A percentile compares a stretch with the other conserved stretches of the same genome.
phyloP scores from a whole-genome alignment of 345 rosid species.

The Aquilaria malaccensis region DNA sequence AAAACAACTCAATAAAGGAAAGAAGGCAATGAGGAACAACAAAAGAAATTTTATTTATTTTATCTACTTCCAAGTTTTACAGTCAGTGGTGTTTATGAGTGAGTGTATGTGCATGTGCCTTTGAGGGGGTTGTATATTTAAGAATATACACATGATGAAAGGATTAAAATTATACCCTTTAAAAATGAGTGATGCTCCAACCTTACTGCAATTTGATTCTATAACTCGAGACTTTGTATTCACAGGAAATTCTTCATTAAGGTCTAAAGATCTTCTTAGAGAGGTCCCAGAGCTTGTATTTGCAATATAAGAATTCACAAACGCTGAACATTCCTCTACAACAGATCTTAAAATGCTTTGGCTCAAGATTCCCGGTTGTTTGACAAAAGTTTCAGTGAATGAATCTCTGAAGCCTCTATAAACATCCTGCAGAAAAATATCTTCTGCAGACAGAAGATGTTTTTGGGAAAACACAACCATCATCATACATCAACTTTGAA shows the following conservation, averaged over 20 bases:
- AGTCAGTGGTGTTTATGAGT: background rate
- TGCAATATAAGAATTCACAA: slow-evolving; percentile 11
- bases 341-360: slow-evolving; percentile 16
- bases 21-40: background rate
- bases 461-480: slow-evolving; percentile 8
- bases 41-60: background rate
- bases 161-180: slow-evolving; percentile 35
- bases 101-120: too few species aligned
- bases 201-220: slow-evolving; percentile 17
- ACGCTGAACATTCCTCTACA: slow-evolving; percentile 25
- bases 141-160: slow-evolving; percentile 5
- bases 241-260: slow-evolving; percentile 22
- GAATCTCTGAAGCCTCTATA: slow-evolving; percentile 23
- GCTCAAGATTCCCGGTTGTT: slow-evolving; percentile 24
- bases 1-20: background rate
- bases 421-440: slow-evolving; percentile 41
- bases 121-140: background rate
- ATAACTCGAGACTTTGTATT: slow-evolving; percentile 24
- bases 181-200: slow-evolving; percentile 30
- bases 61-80: background rate
- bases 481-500: background rate
- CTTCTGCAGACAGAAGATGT: slow-evolving; percentile 29
- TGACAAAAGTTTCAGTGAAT: slow-evolving; percentile 14
- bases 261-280: slow-evolving; percentile 18
- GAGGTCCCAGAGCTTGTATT: slow-evolving; percentile 17